phyloP scores from a whole-genome alignment of 345 rosid species.

The Citrus sp. region DNA sequence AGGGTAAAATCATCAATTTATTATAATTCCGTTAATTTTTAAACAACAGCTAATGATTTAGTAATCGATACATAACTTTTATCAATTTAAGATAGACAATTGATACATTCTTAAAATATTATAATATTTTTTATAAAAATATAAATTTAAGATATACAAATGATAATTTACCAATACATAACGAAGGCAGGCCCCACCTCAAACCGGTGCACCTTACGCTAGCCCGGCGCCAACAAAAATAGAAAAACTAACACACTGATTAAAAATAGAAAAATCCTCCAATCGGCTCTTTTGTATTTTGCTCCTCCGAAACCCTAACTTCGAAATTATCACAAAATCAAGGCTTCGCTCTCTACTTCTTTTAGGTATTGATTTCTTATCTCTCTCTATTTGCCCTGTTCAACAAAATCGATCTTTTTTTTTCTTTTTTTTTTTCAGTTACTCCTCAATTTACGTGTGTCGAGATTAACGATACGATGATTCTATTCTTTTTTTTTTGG shows the following conservation, averaged over 20 bases:
- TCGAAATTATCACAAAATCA: neutral
- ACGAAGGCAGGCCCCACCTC: too few species aligned
- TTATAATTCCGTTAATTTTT: too few species aligned
- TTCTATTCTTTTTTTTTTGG: neutral
- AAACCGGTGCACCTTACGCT: neutral
- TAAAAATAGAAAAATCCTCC: neutral
- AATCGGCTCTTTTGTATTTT: neutral
- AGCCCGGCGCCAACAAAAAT: slow-evolving; percentile 11
- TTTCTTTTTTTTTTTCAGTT: neutral
- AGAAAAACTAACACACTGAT: too few species aligned
- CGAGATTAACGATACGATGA: neutral
- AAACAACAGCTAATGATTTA: rapidly evolving
- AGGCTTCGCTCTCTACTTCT: neutral
- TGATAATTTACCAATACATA: too few species aligned
- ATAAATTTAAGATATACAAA: too few species aligned
- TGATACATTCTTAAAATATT: too few species aligned
- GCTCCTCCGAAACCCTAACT: slow-evolving; percentile 15
- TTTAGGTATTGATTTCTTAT: slow-evolving; percentile 8
- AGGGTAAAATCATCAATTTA: rapidly evolving
- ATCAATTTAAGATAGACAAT: too few species aligned
- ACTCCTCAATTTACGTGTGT: neutral
- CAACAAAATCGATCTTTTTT: neutral
- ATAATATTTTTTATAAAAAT: too few species aligned
- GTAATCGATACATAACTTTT: rapidly evolving
- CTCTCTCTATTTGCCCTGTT: neutral